Conservation (phyloP, 495 filamentous ascomycete species). For the Aspergillus indologenus region DNA sequence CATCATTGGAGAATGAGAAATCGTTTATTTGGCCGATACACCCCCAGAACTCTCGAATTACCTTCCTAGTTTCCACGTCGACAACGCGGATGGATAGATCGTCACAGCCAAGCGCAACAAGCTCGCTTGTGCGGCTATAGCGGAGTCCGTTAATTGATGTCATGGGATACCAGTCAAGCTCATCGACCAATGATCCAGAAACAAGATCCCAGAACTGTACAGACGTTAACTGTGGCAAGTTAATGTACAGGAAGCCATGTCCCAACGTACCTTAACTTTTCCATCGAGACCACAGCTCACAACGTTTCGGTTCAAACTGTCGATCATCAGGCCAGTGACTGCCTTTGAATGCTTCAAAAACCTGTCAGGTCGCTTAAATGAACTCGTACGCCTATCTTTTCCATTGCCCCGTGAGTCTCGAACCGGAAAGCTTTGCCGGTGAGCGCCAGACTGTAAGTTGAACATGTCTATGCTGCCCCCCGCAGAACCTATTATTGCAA, state of each 20-base stretch:
- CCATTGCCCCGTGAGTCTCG: conserved; percentile 57
- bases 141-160: conserved; percentile 70
- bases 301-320: conserved; percentile 76
- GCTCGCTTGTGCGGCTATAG: conserved; percentile 75
- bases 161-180: conserved; percentile 84
- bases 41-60: conserved; percentile 91
- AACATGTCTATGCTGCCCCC: conserved; percentile 85
- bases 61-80: conserved; percentile 83
- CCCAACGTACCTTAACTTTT: conserved; percentile 65
- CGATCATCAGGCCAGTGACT: conserved; percentile 81
- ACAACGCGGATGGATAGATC: conserved; percentile 85
- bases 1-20: conserved; percentile 88
- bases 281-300: conserved; percentile 88
- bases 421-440: conserved; percentile 81
- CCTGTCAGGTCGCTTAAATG: conserved; percentile 32
- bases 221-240: conserved; percentile 9
- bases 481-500: conserved; percentile 84
- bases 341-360: conserved; percentile 70
- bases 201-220: conserved; percentile 84
- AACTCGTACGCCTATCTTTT: conserved; percentile 47
- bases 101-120: conserved; percentile 86
- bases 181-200: conserved; percentile 69
- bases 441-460: conserved; percentile 90
- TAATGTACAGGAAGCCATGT: not conserved
- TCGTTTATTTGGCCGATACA: conserved; percentile 78